Evolutionary conservation across 1,139 yeast genomes (phyloP).

Genomic region (Eremothecium sinecaudum): DNA sequence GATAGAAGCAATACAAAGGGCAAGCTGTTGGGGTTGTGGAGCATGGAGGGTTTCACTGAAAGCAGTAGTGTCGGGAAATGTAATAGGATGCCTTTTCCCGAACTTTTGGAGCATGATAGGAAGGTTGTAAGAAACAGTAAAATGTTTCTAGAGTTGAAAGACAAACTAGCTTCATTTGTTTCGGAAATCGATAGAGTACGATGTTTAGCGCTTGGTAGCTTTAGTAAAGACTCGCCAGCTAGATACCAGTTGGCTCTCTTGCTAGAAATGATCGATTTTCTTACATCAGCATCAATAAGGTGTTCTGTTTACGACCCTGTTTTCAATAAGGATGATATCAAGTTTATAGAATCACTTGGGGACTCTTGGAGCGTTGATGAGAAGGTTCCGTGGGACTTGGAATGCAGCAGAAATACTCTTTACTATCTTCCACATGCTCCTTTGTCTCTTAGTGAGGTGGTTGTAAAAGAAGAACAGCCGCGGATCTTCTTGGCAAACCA

Average conservation of each 20-base stretch:
- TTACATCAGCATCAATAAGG: conserved; percentile 20
- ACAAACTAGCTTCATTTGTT: conserved; percentile 10
- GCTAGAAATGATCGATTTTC: conserved; percentile 30
- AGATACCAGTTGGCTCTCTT: conserved; percentile 56
- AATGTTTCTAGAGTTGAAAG: conserved; percentile 25
- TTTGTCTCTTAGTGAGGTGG: conserved; percentile 41
- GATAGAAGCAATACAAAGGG: background rate
- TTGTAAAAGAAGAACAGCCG: conserved; percentile 35
- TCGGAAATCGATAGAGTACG: conserved; percentile 34
- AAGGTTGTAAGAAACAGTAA: conserved; percentile 22
- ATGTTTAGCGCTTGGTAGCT: conserved; percentile 69
- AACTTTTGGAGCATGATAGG: conserved; percentile 7
- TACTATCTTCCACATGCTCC: conserved; percentile 74
- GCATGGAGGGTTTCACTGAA: background rate
- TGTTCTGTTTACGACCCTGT: conserved; percentile 56
- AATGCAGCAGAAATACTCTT: conserved; percentile 26
- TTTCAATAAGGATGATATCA: conserved; percentile 39
- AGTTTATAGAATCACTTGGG: conserved; percentile 26
- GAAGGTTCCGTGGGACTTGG: conserved; percentile 10
- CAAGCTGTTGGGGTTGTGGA: background rate
- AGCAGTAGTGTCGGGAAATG: background rate
- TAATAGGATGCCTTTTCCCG: background rate
- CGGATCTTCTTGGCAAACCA: conserved; percentile 41
- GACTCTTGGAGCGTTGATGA: conserved; percentile 25
- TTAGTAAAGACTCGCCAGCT: conserved; percentile 47